A percentile compares a stretch with the other conserved stretches of the same genome.
These are phyloP conservation scores for bread wheat (Triticum aestivum) DNA, from an alignment of 176 grass and related monocot genomes.

Conservation along the genomic window DNA sequence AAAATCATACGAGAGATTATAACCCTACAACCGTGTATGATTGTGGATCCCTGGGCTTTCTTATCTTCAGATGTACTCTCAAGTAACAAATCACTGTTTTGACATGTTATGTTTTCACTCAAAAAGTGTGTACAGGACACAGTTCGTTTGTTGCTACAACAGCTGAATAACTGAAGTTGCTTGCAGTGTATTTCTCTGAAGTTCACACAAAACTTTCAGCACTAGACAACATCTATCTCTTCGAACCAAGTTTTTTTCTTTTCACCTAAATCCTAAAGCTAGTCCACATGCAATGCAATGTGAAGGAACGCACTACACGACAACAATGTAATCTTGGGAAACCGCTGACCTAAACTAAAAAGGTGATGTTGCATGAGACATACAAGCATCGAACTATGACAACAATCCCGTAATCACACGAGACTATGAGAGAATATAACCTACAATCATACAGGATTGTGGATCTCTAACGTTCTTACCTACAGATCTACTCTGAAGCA, in stretches of 20 bases:
- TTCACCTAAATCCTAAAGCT: conserved; percentile 14
- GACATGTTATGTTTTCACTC: neutral
- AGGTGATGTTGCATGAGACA: neutral
- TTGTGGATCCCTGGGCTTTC: neutral
- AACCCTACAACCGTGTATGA: neutral
- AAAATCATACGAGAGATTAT: neutral
- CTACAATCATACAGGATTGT: no score
- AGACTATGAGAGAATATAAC: neutral
- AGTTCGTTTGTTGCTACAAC: neutral
- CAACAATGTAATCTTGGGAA: conserved; percentile 20
- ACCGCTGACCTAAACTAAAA: conserved; percentile 20
- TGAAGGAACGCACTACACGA: neutral
- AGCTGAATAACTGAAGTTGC: neutral
- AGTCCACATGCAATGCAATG: neutral
- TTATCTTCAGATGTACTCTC: neutral
- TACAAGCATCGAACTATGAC: neutral
- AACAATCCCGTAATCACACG: neutral
- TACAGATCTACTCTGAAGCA: conserved; percentile 2
- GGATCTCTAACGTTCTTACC: neutral
- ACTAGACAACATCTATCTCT: neutral
- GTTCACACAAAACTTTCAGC: neutral
- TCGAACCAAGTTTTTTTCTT: neutral
- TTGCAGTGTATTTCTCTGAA: neutral
- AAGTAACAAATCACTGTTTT: neutral
- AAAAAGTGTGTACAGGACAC: neutral